These are phyloP conservation scores for Bonnemaisonia californica DNA, from an alignment of 31 red algal species.

Conservation along the genomic window DNA sequence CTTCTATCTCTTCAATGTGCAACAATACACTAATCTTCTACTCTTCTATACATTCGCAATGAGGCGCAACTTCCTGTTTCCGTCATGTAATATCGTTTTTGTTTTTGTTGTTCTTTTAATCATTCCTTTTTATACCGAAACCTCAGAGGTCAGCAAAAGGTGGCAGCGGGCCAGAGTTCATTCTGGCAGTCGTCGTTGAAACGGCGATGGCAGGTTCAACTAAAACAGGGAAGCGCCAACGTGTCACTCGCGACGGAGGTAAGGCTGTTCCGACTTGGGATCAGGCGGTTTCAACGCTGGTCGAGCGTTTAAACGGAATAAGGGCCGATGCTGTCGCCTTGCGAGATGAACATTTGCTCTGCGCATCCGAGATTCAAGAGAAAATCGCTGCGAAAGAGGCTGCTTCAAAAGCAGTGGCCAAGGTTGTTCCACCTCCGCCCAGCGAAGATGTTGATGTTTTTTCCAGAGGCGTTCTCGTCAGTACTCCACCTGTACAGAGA, in stretches of 20 bases:
- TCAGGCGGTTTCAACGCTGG: conserved; percentile 20
- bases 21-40: neutral
- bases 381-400: conserved; percentile 41
- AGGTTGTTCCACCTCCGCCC: conserved; percentile 35
- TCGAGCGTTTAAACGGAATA: conserved; percentile 50
- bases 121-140: neutral
- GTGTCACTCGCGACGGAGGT: neutral
- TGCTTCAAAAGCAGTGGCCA: conserved; percentile 48
- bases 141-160: conserved; percentile 26
- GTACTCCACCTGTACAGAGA: neutral
- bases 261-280: conserved; percentile 7
- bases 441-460: conserved; percentile 19
- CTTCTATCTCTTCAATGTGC: neutral
- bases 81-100: too few species aligned
- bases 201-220: conserved; percentile 14
- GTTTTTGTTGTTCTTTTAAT: too few species aligned
- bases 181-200: neutral
- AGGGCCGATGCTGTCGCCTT: conserved; percentile 10
- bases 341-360: conserved; percentile 44
- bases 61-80: too few species aligned
- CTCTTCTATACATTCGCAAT: neutral
- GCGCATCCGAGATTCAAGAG: conserved; percentile 57
- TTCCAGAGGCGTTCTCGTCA: conserved; percentile 24
- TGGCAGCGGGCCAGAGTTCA: neutral
- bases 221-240: conserved; percentile 27